Conservation (phyloP, 2,329 filamentous ascomycete species). For the Aspergillus chevalieri region DNA sequence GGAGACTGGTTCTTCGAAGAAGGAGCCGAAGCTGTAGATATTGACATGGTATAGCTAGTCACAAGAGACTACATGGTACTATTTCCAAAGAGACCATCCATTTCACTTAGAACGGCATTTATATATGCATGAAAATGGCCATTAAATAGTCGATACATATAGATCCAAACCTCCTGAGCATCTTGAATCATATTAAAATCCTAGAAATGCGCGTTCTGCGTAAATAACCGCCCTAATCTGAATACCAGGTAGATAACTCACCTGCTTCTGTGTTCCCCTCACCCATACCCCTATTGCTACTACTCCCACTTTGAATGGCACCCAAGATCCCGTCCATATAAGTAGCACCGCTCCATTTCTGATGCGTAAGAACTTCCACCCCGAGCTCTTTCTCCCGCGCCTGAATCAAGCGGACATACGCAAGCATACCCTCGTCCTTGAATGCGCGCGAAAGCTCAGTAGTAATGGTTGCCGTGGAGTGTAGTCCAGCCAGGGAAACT, state of each 20-base stretch:
- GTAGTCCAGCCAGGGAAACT: constrained; percentile 59
- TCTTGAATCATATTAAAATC: no score
- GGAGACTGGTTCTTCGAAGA: no score
- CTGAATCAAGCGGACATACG: constrained; percentile 93
- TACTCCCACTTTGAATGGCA: constrained; percentile 85
- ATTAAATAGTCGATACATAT: no score
- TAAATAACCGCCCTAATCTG: no score
- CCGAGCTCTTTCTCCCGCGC: constrained; percentile 81
- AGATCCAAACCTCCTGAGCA: no score
- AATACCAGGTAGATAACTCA: constrained; percentile 13
- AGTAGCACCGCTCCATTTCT: constrained; percentile 66
- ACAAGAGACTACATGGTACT: no score
- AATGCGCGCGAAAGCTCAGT: constrained; percentile 76
- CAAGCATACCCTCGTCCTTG: constrained; percentile 89
- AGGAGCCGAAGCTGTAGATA: no score
- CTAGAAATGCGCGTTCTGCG: no score
- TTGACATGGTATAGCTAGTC: no score
- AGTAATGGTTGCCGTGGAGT: constrained; percentile 57
- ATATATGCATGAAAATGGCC: no score
- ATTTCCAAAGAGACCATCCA: no score
- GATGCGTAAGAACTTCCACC: constrained; percentile 89
- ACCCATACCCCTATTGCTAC: constrained; percentile 85
- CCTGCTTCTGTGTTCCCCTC: constrained; percentile 77
- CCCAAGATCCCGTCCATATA: constrained; percentile 88
- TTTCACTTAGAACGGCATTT: no score